Conservation (phyloP, 305 asterid species). For the Fraxinus floribunda region DNA sequence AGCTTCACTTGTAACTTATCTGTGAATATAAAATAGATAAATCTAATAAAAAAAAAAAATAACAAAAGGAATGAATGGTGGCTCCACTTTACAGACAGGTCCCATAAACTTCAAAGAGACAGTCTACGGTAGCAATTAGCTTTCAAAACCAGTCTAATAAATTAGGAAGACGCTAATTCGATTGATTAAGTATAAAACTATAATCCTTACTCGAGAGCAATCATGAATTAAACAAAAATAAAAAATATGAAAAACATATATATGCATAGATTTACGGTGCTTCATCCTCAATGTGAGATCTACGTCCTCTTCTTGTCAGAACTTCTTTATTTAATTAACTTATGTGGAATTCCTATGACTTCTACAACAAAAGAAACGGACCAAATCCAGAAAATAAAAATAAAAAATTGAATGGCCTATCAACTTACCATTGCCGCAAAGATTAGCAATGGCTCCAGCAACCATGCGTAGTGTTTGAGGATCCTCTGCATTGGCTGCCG, state of each 20-base stretch:
- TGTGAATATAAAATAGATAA: conserved; percentile 24
- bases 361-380: background rate
- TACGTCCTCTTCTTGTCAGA: background rate
- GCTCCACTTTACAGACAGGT: background rate
- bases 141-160: background rate
- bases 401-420: background rate
- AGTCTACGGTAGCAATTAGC: background rate
- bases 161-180: background rate
- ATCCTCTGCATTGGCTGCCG: conserved; percentile 72
- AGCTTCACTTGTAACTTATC: conserved; percentile 67
- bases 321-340: background rate
- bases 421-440: conserved; percentile 78
- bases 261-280: background rate
- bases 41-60: conserved; percentile 5
- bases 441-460: conserved; percentile 92
- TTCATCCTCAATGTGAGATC: background rate
- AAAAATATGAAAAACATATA: background rate
- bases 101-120: background rate
- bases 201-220: background rate
- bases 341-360: background rate
- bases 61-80: background rate
- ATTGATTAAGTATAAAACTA: background rate
- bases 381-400: background rate
- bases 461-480: conserved; percentile 96
- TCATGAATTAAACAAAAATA: background rate